Evolutionary conservation across 2,329 filamentous ascomycete species (phyloP).

Genomic region (Colletotrichum gigasporum): DNA sequence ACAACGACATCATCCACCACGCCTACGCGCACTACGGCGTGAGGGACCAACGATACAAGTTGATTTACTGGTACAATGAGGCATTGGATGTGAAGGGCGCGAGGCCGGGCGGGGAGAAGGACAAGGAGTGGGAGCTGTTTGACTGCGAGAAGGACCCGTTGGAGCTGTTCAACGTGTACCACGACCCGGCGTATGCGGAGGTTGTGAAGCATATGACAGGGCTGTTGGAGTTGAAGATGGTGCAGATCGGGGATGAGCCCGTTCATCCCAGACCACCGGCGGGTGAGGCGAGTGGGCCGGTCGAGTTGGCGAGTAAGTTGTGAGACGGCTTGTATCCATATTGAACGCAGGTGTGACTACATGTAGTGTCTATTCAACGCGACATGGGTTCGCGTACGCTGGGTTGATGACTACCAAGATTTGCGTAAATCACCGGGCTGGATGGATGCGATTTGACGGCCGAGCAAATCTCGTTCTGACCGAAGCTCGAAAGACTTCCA

Average conservation of each 20-base stretch:
- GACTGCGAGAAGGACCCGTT: conserved; percentile 60
- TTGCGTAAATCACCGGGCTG: too few species aligned
- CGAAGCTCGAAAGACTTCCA: too few species aligned
- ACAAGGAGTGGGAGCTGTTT: conserved; percentile 64
- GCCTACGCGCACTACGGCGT: conserved; percentile 63
- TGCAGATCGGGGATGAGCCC: conserved; percentile 58
- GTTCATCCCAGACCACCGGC: conserved; percentile 40
- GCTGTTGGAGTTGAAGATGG: conserved; percentile 59
- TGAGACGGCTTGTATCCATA: background rate
- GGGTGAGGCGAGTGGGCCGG: background rate
- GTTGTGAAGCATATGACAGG: conserved; percentile 51
- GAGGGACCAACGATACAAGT: conserved; percentile 60
- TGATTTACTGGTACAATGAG: conserved; percentile 67
- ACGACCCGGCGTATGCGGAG: conserved; percentile 45
- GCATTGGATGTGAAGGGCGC: conserved; percentile 55
- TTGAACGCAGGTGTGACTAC: too few species aligned
- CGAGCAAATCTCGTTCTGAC: too few species aligned
- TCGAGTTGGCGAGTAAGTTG: conserved; percentile 10
- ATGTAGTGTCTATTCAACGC: too few species aligned
- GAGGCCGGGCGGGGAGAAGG: conserved; percentile 47
- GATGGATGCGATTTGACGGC: too few species aligned
- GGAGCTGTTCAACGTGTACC: conserved; percentile 58
- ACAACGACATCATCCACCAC: conserved; percentile 58
- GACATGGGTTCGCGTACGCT: too few species aligned
- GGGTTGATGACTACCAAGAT: too few species aligned